A percentile compares a stretch with the other conserved stretches of the same genome.
Evolutionary conservation across 1,139 yeast species (phyloP).

Genomic region (Meyerozyma sp.): DNA sequence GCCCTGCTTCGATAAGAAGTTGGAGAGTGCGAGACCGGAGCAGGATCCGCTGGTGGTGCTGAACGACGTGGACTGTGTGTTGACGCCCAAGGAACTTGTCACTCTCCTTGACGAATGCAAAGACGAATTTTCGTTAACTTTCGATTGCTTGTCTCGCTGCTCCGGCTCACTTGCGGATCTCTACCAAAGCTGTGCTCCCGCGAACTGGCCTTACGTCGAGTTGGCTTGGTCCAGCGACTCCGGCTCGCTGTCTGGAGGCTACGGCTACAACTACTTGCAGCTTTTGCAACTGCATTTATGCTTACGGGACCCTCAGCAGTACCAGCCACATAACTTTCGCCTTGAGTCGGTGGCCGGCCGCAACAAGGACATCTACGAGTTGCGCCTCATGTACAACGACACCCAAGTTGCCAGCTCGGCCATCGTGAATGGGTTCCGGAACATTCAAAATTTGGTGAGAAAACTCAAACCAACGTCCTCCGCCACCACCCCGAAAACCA

Average conservation of each 20-base stretch:
- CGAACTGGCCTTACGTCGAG: conserved; percentile 50
- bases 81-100: conserved; percentile 84
- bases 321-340: conserved; percentile 15
- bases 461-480: conserved; percentile 51
- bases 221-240: conserved; percentile 67
- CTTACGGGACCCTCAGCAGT: conserved; percentile 13
- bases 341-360: conserved; percentile 49
- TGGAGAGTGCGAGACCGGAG: conserved; percentile 90
- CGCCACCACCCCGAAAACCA: conserved; percentile 15
- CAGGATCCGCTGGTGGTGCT: conserved; percentile 21
- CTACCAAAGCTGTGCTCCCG: conserved; percentile 41
- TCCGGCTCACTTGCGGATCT: conserved; percentile 14
- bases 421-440: conserved; percentile 85
- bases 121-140: conserved; percentile 16
- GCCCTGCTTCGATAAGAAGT: conserved; percentile 97
- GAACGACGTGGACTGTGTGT: conserved; percentile 85
- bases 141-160: conserved; percentile 7
- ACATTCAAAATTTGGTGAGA: conserved; percentile 88
- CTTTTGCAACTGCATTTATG: conserved; percentile 29
- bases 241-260: conserved; percentile 92
- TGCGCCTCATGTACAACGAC: conserved; percentile 39
- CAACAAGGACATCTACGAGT: conserved; percentile 72
- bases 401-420: conserved; percentile 58
- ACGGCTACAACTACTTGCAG: conserved; percentile 56
- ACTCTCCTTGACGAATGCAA: conserved; percentile 56